phyloP scores from a whole-genome alignment of 768 basidiomycete genomes.

The Boletus speciosus region DNA sequence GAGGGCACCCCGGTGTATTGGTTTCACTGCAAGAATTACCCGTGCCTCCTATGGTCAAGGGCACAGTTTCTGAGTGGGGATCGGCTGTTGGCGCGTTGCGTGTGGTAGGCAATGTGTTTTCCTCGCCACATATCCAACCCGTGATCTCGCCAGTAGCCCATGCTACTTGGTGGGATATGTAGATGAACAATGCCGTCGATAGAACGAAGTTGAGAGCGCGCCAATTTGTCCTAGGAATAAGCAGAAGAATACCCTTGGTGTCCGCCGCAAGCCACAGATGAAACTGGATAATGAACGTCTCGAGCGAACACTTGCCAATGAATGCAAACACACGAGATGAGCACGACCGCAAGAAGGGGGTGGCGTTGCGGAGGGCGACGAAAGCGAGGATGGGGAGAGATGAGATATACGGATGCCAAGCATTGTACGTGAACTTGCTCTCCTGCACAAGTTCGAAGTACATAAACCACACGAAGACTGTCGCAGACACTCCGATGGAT shows the following conservation, averaged over 20 bases:
- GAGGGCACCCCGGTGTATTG: constrained; percentile 37
- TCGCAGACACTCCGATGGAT: constrained; percentile 46
- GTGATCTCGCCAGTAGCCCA: constrained; percentile 75
- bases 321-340: constrained; percentile 71
- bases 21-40: constrained; percentile 25
- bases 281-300: constrained; percentile 90
- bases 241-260: constrained; percentile 74
- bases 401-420: constrained; percentile 80
- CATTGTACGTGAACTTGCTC: constrained; percentile 83
- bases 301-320: constrained; percentile 83
- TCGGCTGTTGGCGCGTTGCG: constrained; percentile 6
- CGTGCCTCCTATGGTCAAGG: background rate
- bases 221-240: constrained; percentile 72
- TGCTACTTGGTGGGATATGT: constrained; percentile 72
- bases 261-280: constrained; percentile 85
- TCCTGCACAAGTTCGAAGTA: constrained; percentile 73
- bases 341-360: constrained; percentile 61
- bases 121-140: constrained; percentile 45
- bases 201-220: constrained; percentile 76
- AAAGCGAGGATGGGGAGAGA: constrained; percentile 78
- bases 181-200: constrained; percentile 76
- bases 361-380: constrained; percentile 74
- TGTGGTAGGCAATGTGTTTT: constrained; percentile 21
- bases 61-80: constrained; percentile 10
- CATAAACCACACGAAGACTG: constrained; percentile 74